phyloP scores from a whole-genome alignment of 306 rosid species.

The Ziziphus jujuba region DNA sequence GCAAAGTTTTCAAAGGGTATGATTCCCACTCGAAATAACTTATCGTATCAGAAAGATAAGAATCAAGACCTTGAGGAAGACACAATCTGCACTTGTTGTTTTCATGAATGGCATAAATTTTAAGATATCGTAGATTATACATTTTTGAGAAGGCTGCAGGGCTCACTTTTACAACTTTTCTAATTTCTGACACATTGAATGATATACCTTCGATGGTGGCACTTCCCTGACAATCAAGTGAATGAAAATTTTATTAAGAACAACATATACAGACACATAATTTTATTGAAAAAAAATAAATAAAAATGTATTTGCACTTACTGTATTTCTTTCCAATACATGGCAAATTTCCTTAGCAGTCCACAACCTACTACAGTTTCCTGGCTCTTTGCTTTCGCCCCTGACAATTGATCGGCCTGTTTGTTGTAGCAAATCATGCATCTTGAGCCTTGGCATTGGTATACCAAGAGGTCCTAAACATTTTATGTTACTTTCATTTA shows the following conservation, averaged over 20 bases:
- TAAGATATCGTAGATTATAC: neutral
- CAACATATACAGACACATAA: neutral
- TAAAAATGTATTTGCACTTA: neutral
- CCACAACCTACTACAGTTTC: slow-evolving; percentile 17
- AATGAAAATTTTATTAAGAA: neutral
- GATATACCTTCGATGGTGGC: slow-evolving; percentile 9
- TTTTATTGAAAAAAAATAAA: neutral
- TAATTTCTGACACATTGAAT: neutral
- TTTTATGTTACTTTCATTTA: slow-evolving; percentile 10
- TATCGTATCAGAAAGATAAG: neutral
- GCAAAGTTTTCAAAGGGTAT: neutral
- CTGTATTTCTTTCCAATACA: slow-evolving; percentile 15
- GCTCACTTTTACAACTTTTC: neutral
- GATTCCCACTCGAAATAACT: neutral
- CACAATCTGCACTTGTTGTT: neutral
- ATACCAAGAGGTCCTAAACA: neutral
- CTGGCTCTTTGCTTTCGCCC: slow-evolving; percentile 12
- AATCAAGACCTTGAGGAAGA: neutral
- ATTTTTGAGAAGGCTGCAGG: slow-evolving; percentile 13
- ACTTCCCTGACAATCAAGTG: slow-evolving; percentile 1
- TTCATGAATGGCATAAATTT: neutral
- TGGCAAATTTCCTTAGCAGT: slow-evolving; percentile 12
- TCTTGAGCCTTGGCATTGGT: no score
- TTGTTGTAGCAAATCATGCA: slow-evolving; percentile 26
- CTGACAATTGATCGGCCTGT: slow-evolving; percentile 28